Base-by-base conservation (phyloP, 228 moss, liverwort and hornwort species). In the Sphagnum magellanicum region DNA sequence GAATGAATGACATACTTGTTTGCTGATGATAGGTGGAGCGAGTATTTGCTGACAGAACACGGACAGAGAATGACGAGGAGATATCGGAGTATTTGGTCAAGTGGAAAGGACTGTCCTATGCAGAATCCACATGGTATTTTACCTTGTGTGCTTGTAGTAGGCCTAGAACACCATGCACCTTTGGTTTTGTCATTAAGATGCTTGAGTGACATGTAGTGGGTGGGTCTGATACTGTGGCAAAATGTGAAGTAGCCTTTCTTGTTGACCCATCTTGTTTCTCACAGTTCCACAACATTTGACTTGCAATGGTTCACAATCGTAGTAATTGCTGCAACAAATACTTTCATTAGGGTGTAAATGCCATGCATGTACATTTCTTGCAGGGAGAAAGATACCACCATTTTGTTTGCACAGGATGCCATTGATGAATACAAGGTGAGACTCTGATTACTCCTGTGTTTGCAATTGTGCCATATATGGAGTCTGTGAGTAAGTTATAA, bases 61-160 rank as follows among this genome's bases (percentile, higher is more conserved):
- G 87, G 68, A 73, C 75, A 49, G 97, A 86, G 59, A 81, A 78
- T 48, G 85, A 85, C 55, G 98, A 98, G 67, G 98, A 98, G 76
- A 77, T 92, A 74, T 78, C 89, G 70, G 98, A 94, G 68, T 98
- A 98, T 73, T 77, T 98, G 61, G 92, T 98, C 12, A 98, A 98
- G 81, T 98, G 98, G 98, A 98, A 98, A 87, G 98, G 98, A 14
- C 94, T 98, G 14, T 98, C 98, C 5, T 98, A 98, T 66, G 84
- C 79, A 64, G 98, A 98, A 84, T 98, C 92, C 68, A 98, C 98
- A 75, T 98, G 98, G 98, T 98, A 77, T 50, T 48, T 57, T 67
- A 70, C 67, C 72, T 68, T 68, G 6, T 52, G 32, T 32, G 32
- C 32, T 32, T 32, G 32, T 32, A 32, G 32, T 32, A 32, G 13